Conservation (phyloP, 2,329 filamentous ascomycete species). For the Fusarium foetens region DNA sequence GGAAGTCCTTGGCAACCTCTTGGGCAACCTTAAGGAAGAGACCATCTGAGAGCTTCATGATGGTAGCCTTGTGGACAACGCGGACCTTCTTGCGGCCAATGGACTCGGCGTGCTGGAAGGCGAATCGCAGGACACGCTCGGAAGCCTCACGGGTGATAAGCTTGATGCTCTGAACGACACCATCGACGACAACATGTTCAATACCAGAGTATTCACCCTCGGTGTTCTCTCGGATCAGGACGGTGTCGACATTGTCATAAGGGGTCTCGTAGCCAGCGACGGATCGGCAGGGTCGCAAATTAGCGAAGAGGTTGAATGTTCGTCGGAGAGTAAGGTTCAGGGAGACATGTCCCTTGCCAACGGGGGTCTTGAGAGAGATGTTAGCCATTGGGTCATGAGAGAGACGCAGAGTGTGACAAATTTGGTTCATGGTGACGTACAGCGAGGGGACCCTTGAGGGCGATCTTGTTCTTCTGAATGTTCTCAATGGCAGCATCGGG, state of each 20-base stretch:
- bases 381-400: constrained; percentile 24
- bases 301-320: constrained; percentile 99
- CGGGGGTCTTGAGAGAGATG: constrained; percentile 72
- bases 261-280: constrained; percentile 98
- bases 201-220: constrained; percentile 99
- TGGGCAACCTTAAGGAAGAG: constrained; percentile 91
- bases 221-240: constrained; percentile 99
- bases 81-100: constrained; percentile 97
- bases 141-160: constrained; percentile 95
- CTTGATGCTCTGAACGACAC: constrained; percentile 99
- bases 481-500: constrained; percentile 92
- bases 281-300: constrained; percentile 96
- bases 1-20: constrained; percentile 93
- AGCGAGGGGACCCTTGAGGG: constrained; percentile 96
- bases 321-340: constrained; percentile 98
- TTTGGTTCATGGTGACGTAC: constrained; percentile 62
- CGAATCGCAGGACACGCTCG: constrained; percentile 95
- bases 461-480: constrained; percentile 95
- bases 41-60: constrained; percentile 99
- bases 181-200: constrained; percentile 97
- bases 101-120: constrained; percentile 96
- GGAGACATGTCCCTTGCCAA: constrained; percentile 99
- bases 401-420: constrained; percentile 8
- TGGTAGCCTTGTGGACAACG: constrained; percentile 99
- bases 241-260: constrained; percentile 96